These are phyloP conservation scores for Saccharata proteae DNA, from an alignment of 2,329 filamentous ascomycete species.

Conservation along the genomic window DNA sequence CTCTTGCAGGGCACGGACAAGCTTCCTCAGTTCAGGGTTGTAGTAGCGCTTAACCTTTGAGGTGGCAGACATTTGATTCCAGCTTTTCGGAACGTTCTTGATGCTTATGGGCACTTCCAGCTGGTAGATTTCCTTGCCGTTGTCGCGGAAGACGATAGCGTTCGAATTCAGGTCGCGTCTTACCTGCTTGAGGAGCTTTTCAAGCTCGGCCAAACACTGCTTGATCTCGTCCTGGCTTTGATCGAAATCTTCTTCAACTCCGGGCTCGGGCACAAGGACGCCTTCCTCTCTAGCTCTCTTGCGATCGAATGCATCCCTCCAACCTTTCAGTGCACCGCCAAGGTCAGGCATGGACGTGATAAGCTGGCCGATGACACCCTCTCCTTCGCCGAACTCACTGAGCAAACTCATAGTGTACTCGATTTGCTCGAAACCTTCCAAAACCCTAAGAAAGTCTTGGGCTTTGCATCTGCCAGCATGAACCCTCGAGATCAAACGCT, in stretches of 20 bases:
- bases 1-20: slow-evolving; percentile 83
- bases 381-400: slow-evolving; percentile 58
- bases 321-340: slow-evolving; percentile 59
- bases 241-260: slow-evolving; percentile 89
- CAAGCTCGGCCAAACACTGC: slow-evolving; percentile 61
- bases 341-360: slow-evolving; percentile 80
- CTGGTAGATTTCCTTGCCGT: slow-evolving; percentile 96
- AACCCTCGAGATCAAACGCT: slow-evolving; percentile 84
- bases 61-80: slow-evolving; percentile 95
- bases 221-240: slow-evolving; percentile 64
- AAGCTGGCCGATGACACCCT: slow-evolving; percentile 73
- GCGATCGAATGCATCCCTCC: slow-evolving; percentile 87
- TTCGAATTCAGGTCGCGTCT: slow-evolving; percentile 64
- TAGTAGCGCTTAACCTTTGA: slow-evolving; percentile 88
- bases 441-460: slow-evolving; percentile 82
- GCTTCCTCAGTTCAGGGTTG: slow-evolving; percentile 65
- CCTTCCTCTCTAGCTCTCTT: slow-evolving; percentile 66
- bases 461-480: slow-evolving; percentile 84
- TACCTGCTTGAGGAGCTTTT: slow-evolving; percentile 57
- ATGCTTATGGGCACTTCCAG: slow-evolving; percentile 76
- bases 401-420: slow-evolving; percentile 84
- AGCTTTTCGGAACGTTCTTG: slow-evolving; percentile 70
- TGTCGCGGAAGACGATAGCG: slow-evolving; percentile 48
- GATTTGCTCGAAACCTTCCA: slow-evolving; percentile 96
- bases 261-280: slow-evolving; percentile 70